A percentile compares a stretch with the other conserved stretches of the same genome.
Conservation (phyloP, 345 rosid species). For the Tarenaya hassleriana region DNA sequence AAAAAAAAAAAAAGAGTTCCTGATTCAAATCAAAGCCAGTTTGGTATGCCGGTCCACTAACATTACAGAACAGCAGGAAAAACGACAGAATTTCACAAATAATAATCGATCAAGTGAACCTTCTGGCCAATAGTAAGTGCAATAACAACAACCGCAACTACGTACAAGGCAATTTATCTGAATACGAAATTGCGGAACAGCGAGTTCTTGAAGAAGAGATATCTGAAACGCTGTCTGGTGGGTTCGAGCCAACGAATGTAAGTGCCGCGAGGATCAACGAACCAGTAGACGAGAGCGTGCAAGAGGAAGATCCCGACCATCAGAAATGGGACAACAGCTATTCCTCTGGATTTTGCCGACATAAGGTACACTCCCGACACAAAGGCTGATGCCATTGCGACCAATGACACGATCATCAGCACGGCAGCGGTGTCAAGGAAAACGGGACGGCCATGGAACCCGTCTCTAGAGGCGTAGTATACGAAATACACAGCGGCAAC, state of each 20-base stretch:
- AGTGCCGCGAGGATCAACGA: slow-evolving; percentile 22
- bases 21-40: too few relatives aligned
- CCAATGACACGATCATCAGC: slow-evolving; percentile 19
- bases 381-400: slow-evolving; percentile 23
- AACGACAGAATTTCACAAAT: too few relatives aligned
- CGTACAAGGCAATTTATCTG: too few relatives aligned
- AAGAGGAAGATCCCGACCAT: slow-evolving; percentile 8
- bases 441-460: not conserved
- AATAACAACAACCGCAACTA: too few relatives aligned
- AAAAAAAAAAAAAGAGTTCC: too few relatives aligned
- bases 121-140: too few relatives aligned
- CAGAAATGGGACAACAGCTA: slow-evolving; percentile 17
- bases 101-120: too few relatives aligned
- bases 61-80: too few relatives aligned
- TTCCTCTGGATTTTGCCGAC: slow-evolving; percentile 1
- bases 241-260: slow-evolving; percentile 10
- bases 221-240: not conserved
- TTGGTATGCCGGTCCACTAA: too few relatives aligned
- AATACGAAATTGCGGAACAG: slow-evolving; percentile 3
- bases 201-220: slow-evolving; percentile 3
- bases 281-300: slow-evolving; percentile 20
- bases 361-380: slow-evolving; percentile 22
- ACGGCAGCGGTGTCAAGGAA: slow-evolving; percentile 23
- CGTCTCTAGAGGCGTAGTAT: slow-evolving; percentile 11
- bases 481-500: slow-evolving; percentile 15